phyloP scores from a whole-genome alignment of 2,329 filamentous ascomycete species.

The Colletotrichum sp. region DNA sequence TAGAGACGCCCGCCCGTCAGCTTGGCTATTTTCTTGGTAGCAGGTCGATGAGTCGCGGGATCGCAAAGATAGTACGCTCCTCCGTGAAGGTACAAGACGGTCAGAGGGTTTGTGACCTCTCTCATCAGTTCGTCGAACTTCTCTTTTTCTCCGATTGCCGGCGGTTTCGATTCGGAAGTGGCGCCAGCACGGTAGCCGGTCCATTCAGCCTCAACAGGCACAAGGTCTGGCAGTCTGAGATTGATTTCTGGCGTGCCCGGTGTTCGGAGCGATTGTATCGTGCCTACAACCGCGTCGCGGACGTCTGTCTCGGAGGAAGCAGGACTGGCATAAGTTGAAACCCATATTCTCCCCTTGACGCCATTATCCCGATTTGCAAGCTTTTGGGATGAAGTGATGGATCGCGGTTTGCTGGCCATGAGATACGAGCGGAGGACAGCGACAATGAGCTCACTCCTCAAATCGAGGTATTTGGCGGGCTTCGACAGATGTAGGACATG shows the following conservation, averaged over 20 bases:
- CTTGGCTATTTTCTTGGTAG: constrained; percentile 66
- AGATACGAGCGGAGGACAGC: constrained; percentile 73
- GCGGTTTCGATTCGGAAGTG: constrained; percentile 52
- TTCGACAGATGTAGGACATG: constrained; percentile 73
- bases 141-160: constrained; percentile 63
- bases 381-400: constrained; percentile 68
- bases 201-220: constrained; percentile 75
- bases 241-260: constrained; percentile 32
- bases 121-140: constrained; percentile 72
- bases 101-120: constrained; percentile 67
- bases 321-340: constrained; percentile 71
- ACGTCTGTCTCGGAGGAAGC: constrained; percentile 61
- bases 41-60: constrained; percentile 67
- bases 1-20: constrained; percentile 71
- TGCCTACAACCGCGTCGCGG: constrained; percentile 60
- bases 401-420: constrained; percentile 44
- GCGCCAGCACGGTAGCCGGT: constrained; percentile 69
- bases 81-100: constrained; percentile 77
- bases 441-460: constrained; percentile 76
- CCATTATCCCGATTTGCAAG: constrained; percentile 66
- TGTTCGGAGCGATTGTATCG: constrained; percentile 57
- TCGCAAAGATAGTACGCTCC: constrained; percentile 78
- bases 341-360: constrained; percentile 82
- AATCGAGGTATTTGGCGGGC: constrained; percentile 77
- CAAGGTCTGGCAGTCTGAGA: constrained; percentile 52